Conservation (phyloP, 441 rosid species). For the Populus hybrid region DNA sequence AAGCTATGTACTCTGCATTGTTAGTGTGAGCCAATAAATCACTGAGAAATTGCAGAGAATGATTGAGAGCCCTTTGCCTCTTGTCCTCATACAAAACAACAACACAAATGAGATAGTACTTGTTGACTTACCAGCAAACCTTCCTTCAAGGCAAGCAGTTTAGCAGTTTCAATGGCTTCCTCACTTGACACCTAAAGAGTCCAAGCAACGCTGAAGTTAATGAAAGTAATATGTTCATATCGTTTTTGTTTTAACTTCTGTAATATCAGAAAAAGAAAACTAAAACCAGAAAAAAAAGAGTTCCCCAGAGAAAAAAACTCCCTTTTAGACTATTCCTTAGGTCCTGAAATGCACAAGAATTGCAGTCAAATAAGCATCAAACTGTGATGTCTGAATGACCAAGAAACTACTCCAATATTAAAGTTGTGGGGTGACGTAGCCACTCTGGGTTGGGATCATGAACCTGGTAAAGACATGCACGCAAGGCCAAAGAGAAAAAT, state of each 20-base stretch:
- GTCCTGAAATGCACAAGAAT: background rate
- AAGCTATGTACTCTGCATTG: no score
- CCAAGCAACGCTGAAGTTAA: background rate
- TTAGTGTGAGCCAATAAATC: background rate
- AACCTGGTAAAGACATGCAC: background rate
- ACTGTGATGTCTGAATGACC: background rate
- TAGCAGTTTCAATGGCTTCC: background rate
- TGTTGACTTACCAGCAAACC: background rate
- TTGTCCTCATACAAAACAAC: background rate
- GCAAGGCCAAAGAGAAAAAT: background rate
- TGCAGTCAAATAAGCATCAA: background rate
- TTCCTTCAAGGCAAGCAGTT: background rate
- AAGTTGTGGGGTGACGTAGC: background rate
- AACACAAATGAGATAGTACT: background rate
- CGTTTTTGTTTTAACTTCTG: background rate
- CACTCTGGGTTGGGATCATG: background rate
- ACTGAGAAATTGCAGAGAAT: background rate
- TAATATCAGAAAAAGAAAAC: background rate
- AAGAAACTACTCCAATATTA: background rate
- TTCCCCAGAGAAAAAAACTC: background rate
- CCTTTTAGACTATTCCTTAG: background rate
- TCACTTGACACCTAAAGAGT: background rate
- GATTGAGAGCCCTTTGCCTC: background rate
- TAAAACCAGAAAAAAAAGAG: no score
- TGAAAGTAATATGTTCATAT: background rate